Evolutionary conservation across 371 early-diverging fungal genomes (phyloP).

Genomic region (Funneliformis caledonium): DNA sequence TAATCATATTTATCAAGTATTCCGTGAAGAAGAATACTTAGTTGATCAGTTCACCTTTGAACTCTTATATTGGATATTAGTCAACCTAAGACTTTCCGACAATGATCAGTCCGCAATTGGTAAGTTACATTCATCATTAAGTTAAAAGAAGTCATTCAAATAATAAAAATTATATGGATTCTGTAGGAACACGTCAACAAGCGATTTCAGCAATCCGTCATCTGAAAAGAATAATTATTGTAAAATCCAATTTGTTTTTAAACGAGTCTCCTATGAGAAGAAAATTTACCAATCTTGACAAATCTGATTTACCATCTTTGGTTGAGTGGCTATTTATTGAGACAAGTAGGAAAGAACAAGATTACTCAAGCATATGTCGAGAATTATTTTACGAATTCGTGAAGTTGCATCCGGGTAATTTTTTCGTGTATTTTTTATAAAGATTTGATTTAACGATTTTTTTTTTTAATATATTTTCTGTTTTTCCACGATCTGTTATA

Average conservation of each 20-base stretch:
- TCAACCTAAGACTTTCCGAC: constrained; percentile 66
- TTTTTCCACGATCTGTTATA: neutral
- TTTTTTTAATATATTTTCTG: neutral
- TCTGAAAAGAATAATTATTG: constrained; percentile 63
- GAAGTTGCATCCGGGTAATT: constrained; percentile 47
- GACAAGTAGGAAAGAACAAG: constrained; percentile 55
- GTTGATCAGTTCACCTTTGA: constrained; percentile 73
- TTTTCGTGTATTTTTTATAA: neutral
- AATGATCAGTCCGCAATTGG: constrained; percentile 57
- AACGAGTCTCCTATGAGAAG: constrained; percentile 49
- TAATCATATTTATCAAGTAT: constrained; percentile 71
- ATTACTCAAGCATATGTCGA: constrained; percentile 69
- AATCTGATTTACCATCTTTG: constrained; percentile 53
- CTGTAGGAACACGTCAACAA: constrained; percentile 65
- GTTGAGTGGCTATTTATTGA: constrained; percentile 68
- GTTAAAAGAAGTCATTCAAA: neutral
- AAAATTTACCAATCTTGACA: constrained; percentile 55
- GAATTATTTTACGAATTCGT: constrained; percentile 59
- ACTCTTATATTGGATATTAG: constrained; percentile 69
- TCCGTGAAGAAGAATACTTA: constrained; percentile 65
- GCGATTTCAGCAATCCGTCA: constrained; percentile 61
- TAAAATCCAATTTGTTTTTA: constrained; percentile 55
- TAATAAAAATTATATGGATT: too few relatives aligned
- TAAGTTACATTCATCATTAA: neutral
- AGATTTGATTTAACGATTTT: neutral